phyloP scores from a whole-genome alignment of 352 stramenopile species.

The Pythium dissimile region DNA sequence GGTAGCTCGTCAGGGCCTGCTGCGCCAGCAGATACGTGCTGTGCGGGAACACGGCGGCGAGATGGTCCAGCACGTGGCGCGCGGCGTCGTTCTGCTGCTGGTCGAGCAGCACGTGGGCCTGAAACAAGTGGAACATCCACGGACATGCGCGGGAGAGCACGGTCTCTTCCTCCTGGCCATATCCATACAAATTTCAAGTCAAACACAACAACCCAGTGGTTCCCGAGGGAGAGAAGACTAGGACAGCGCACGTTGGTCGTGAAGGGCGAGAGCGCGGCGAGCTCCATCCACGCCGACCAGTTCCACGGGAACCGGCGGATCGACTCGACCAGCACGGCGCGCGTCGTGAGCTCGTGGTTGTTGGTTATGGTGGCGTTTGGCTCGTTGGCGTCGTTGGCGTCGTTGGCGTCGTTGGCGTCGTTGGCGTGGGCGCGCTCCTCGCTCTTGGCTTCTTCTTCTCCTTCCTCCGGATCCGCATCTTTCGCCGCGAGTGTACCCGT shows the following conservation, averaged over 20 bases:
- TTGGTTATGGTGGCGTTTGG: too few relatives aligned
- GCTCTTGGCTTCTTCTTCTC: conserved; percentile 8
- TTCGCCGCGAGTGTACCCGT: conserved; percentile 23
- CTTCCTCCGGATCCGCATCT: not conserved
- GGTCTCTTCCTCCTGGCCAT: conserved; percentile 47
- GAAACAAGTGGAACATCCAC: conserved; percentile 86
- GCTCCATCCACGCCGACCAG: conserved; percentile 97
- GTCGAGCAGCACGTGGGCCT: conserved; percentile 73
- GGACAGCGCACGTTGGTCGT: conserved; percentile 36
- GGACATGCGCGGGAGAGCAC: conserved; percentile 42
- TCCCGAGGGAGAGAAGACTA: too few relatives aligned
- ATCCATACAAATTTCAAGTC: not conserved
- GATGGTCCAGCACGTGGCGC: conserved; percentile 41
- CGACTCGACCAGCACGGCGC: conserved; percentile 65
- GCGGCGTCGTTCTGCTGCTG: conserved; percentile 77
- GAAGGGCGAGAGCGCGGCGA: conserved; percentile 71
- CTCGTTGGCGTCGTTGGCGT: too few relatives aligned
- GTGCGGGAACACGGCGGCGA: conserved; percentile 54
- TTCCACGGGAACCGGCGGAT: conserved; percentile 86
- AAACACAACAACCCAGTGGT: too few relatives aligned
- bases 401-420: too few relatives aligned
- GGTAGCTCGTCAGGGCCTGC: conserved; percentile 75
- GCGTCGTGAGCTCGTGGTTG: conserved; percentile 33
- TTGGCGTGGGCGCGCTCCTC: conserved; percentile 9
- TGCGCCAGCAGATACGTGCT: conserved; percentile 76